A percentile compares a stretch with the other conserved stretches of the same genome.
Evolutionary conservation across 441 rosid genomes (phyloP).

Genomic region (Isatis lusitanica): DNA sequence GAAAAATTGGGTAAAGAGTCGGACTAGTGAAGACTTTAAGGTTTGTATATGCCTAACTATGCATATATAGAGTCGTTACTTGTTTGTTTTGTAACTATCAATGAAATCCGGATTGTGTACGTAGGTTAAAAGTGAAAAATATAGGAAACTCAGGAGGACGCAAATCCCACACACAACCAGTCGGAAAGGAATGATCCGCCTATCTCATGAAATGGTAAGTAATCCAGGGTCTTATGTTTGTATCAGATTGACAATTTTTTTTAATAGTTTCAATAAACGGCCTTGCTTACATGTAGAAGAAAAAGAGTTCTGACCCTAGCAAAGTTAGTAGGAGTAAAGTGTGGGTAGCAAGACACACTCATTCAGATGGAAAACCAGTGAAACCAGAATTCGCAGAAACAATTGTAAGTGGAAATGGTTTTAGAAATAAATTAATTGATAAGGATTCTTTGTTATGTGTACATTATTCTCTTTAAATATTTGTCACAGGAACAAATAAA

Average conservation of each 20-base stretch:
- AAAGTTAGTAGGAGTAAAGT: neutral
- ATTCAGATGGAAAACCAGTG: neutral
- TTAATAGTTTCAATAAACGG: no score
- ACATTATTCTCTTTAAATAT: no score
- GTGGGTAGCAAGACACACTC: neutral
- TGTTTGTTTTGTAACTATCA: no score
- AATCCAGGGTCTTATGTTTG: no score
- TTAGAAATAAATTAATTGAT: no score
- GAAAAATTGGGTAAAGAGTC: neutral
- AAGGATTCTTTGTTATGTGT: neutral
- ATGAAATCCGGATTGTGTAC: neutral
- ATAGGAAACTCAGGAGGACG: neutral
- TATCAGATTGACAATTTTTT: no score
- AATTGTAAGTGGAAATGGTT: neutral
- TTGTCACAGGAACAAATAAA: neutral
- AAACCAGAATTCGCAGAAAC: neutral
- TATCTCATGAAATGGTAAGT: neutral
- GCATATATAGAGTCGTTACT: no score
- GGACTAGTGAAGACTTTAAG: no score
- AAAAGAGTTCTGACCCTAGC: neutral
- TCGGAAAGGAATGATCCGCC: neutral
- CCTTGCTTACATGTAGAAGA: neutral
- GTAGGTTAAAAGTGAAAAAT: neutral
- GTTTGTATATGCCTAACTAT: no score
- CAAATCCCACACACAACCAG: neutral